These are phyloP conservation scores for Leccinum boreale DNA, from an alignment of 768 basidiomycete genomes.

Conservation along the genomic window DNA sequence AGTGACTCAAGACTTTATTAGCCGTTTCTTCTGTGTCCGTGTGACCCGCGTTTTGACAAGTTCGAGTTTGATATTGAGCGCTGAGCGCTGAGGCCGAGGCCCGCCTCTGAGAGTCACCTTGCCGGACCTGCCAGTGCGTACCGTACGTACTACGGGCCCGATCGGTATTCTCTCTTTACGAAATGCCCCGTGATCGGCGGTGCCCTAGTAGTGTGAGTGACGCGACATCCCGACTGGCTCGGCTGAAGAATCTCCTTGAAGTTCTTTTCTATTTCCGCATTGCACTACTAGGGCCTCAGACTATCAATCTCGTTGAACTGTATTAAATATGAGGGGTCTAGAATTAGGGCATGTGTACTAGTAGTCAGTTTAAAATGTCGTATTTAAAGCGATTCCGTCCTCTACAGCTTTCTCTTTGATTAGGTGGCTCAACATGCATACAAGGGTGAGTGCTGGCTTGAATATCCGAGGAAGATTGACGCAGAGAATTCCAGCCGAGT, in stretches of 20 bases:
- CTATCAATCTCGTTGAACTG: background rate
- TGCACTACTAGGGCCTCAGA: no score
- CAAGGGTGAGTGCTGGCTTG: background rate
- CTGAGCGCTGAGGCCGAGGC: no score
- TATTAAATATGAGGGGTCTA: background rate
- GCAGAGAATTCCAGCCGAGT: background rate
- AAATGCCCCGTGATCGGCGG: constrained; percentile 24
- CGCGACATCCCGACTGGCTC: constrained; percentile 15
- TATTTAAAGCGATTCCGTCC: background rate
- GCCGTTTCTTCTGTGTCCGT: no score
- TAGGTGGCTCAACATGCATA: no score
- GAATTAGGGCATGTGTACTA: background rate
- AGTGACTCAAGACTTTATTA: no score
- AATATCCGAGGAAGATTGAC: background rate
- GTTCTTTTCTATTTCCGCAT: constrained; percentile 1
- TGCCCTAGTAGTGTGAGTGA: background rate
- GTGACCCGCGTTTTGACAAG: no score
- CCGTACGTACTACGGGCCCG: background rate
- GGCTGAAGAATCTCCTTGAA: constrained; percentile 5
- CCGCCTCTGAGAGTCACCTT: no score
- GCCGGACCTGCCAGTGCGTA: no score
- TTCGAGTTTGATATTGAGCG: no score
- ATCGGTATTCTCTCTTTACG: constrained; percentile 5
- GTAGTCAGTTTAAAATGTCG: background rate
- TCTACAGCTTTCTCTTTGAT: background rate